Conservation (phyloP, 352 stramenopile species). For the Globisporangium lucens region DNA sequence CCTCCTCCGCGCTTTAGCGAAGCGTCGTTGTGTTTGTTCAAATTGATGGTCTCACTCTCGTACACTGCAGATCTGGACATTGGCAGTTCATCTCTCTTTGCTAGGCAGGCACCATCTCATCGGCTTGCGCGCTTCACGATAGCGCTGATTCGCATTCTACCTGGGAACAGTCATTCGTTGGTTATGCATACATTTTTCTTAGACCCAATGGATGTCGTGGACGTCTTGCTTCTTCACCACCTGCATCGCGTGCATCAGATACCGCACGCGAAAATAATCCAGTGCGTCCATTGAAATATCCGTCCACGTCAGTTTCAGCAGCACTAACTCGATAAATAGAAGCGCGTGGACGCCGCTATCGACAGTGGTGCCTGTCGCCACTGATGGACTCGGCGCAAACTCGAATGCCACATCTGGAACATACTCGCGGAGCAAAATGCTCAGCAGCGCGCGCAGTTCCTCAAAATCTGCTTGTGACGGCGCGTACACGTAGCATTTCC, state of each 20-base stretch:
- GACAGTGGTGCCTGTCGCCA: neutral
- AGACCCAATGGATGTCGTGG: slow-evolving; percentile 13
- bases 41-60: too few species aligned
- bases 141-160: too few species aligned
- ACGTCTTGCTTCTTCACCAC: slow-evolving; percentile 12
- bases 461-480: neutral
- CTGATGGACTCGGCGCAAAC: neutral
- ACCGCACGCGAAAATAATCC: neutral
- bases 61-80: too few species aligned
- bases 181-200: neutral
- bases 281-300: neutral
- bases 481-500: slow-evolving; percentile 3
- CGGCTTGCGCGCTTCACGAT: too few species aligned
- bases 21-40: too few species aligned
- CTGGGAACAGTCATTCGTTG: too few species aligned
- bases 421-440: neutral
- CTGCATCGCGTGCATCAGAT: slow-evolving; percentile 1
- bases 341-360: slow-evolving; percentile 2
- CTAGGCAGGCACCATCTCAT: too few species aligned
- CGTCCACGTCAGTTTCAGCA: neutral
- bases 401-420: neutral
- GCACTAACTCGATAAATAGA: slow-evolving; percentile 5
- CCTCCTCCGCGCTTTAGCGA: too few species aligned
- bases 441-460: neutral
- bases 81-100: too few species aligned